Percentiles rank a stretch among this genome's conserved stretches.
phyloP scores from a whole-genome alignment of 2,329 filamentous ascomycete species.

The Metarhizium guizhouense region DNA sequence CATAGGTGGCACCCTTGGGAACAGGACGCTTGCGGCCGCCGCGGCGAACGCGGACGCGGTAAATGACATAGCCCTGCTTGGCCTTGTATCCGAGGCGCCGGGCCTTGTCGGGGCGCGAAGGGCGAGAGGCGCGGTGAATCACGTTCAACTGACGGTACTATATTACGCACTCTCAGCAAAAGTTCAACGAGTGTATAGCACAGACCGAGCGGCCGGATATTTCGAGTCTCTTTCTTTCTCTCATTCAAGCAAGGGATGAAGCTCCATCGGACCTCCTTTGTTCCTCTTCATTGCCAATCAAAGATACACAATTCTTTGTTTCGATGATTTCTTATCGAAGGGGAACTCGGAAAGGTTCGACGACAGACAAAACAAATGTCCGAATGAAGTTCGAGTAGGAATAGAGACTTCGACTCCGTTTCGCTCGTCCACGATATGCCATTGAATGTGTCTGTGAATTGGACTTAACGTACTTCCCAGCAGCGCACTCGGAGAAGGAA shows the following conservation, averaged over 20 bases:
- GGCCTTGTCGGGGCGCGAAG: conserved; percentile 98
- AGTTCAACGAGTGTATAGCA: conserved; percentile 99
- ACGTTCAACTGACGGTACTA: conserved; percentile 99
- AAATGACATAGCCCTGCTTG: conserved; percentile 99
- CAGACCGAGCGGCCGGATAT: conserved; percentile 13
- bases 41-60: conserved; percentile 95
- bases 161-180: conserved; percentile 99
- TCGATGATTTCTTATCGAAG: neutral
- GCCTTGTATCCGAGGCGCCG: conserved; percentile 99
- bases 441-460: conserved; percentile 18
- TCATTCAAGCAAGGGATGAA: neutral
- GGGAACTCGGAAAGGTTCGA: neutral
- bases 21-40: conserved; percentile 97
- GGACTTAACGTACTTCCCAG: conserved; percentile 84
- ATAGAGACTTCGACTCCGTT: conserved; percentile 11
- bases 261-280: neutral
- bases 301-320: neutral
- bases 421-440: conserved; percentile 25
- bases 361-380: neutral
- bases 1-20: conserved; percentile 97
- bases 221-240: neutral
- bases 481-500: conserved; percentile 99
- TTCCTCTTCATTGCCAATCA: neutral
- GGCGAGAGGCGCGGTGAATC: conserved; percentile 97
- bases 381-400: neutral